A percentile compares a stretch with the other conserved stretches of the same genome.
Evolutionary conservation across 495 filamentous ascomycete species (phyloP).

Genomic region (Penicillium riverlandense): DNA sequence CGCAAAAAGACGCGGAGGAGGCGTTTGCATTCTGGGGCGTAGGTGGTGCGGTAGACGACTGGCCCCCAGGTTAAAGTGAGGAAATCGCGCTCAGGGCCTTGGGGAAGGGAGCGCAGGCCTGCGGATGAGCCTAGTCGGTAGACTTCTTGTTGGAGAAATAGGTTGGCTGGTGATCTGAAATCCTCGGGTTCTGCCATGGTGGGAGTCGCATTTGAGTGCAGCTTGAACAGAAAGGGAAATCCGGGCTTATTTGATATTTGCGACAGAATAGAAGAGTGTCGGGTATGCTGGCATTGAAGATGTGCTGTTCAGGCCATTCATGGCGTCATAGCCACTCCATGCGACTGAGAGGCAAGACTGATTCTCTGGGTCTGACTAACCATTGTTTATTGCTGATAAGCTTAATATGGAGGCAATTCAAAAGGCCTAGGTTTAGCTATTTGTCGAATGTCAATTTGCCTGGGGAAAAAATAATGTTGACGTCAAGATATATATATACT

Average conservation of each 20-base stretch:
- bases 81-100: constrained; percentile 19
- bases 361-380: background rate
- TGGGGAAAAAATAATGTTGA: too few species aligned
- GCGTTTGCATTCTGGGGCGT: constrained; percentile 14
- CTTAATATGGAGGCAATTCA: background rate
- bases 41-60: constrained; percentile 21
- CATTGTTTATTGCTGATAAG: background rate
- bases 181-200: background rate
- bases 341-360: background rate
- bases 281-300: background rate
- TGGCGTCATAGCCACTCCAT: constrained; percentile 1
- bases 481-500: too few species aligned
- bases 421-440: background rate
- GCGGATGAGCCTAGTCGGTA: constrained; percentile 18
- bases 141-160: constrained; percentile 24
- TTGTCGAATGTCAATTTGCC: background rate
- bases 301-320: background rate
- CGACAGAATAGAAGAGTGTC: background rate
- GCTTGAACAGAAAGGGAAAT: background rate
- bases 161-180: constrained; percentile 5
- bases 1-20: constrained; percentile 16
- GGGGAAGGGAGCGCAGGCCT: constrained; percentile 19
- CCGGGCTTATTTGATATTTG: too few species aligned
- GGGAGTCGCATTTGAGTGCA: background rate
- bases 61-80: constrained; percentile 24